Conservation (phyloP, 768 basidiomycete species). For the Rhodotorula babjevae region DNA sequence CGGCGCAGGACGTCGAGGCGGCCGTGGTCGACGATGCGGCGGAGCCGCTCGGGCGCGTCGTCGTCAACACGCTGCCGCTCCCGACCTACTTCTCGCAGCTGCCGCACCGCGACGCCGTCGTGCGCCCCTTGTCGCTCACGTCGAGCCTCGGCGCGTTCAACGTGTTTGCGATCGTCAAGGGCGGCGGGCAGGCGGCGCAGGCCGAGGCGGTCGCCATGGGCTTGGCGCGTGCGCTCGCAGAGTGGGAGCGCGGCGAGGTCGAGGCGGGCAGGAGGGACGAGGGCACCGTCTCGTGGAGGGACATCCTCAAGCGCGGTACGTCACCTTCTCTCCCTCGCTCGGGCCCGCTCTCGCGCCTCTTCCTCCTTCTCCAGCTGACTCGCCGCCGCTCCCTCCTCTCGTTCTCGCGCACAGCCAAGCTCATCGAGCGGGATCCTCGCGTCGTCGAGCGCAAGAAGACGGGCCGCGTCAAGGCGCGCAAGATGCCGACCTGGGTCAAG, state of each 20-base stretch:
- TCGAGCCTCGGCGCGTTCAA: conserved; percentile 81
- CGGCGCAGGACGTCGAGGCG: no score
- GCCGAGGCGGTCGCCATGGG: conserved; percentile 66
- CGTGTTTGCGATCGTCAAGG: conserved; percentile 64
- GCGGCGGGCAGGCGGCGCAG: conserved; percentile 87
- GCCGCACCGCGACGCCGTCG: conserved; percentile 71
- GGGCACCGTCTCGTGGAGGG: conserved; percentile 63
- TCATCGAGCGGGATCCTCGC: conserved; percentile 84
- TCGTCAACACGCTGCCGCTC: conserved; percentile 80
- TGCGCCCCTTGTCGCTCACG: conserved; percentile 77
- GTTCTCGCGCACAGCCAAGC: conserved; percentile 58
- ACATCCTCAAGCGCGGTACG: conserved; percentile 69
- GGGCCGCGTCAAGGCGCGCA: conserved; percentile 82
- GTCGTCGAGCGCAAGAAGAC: conserved; percentile 99
- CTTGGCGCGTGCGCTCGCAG: conserved; percentile 47
- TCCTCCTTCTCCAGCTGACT: background rate
- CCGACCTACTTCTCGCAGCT: conserved; percentile 70
- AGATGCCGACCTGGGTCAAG: conserved; percentile 96
- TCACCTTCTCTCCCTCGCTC: conserved; percentile 3
- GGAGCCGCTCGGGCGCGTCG: conserved; percentile 49
- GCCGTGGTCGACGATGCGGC: conserved; percentile 4
- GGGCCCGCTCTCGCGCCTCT: background rate
- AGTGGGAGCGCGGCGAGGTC: conserved; percentile 34
- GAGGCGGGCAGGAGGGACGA: conserved; percentile 50
- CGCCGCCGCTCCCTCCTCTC: background rate